A percentile compares a stretch with the other conserved stretches of the same genome.
phyloP scores from a whole-genome alignment of 2,329 filamentous ascomycete species.

The Dactylellina haptotyla region DNA sequence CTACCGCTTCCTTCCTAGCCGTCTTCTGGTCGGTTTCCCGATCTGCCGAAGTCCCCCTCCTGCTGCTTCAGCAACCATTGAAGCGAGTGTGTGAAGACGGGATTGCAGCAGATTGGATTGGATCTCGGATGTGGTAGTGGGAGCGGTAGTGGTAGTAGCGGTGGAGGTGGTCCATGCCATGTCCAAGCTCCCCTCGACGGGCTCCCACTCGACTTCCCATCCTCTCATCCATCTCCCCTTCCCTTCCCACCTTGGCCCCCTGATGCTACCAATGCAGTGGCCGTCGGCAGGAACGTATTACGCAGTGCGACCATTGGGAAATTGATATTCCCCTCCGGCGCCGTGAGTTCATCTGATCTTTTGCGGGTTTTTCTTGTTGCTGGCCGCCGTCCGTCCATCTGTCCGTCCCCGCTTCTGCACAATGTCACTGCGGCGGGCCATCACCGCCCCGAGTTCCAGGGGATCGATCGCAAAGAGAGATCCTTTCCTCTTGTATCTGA shows the following conservation, averaged over 20 bases:
- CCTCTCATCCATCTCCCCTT: slow-evolving; percentile 4
- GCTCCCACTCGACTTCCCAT: slow-evolving; percentile 24
- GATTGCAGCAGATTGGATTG: no score
- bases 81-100: no score
- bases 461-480: slow-evolving; percentile 25
- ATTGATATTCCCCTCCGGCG: slow-evolving; percentile 36
- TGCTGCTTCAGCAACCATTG: no score
- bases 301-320: slow-evolving; percentile 44
- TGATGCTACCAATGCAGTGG: no score
- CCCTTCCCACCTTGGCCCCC: slow-evolving; percentile 8
- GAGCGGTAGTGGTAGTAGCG: not conserved
- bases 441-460: slow-evolving; percentile 25
- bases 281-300: slow-evolving; percentile 32
- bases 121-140: no score
- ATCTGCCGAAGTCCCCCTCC: slow-evolving; percentile 27
- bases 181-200: slow-evolving; percentile 3
- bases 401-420: slow-evolving; percentile 38
- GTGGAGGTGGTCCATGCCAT: not conserved
- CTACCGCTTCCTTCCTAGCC: slow-evolving; percentile 23
- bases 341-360: slow-evolving; percentile 44
- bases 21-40: slow-evolving; percentile 32
- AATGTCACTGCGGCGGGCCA: slow-evolving; percentile 19
- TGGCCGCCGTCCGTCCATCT: slow-evolving; percentile 3
- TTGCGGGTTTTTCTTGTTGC: slow-evolving; percentile 14
- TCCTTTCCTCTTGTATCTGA: not conserved